phyloP scores from a whole-genome alignment of 805 yeast genomes.

The Wickerhamiella kazuoi region DNA sequence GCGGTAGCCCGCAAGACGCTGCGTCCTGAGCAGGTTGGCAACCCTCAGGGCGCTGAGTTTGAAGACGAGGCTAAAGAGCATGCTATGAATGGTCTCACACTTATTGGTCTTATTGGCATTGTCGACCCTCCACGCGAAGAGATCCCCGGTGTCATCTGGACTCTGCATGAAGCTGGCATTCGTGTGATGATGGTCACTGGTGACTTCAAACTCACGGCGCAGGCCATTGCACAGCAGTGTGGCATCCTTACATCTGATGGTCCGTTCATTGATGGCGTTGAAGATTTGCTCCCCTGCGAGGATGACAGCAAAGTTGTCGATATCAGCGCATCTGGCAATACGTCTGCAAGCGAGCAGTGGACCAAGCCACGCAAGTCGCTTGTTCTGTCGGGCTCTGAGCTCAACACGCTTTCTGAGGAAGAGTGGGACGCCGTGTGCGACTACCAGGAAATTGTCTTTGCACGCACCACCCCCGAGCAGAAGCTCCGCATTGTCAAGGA shows the following conservation, averaged over 20 bases:
- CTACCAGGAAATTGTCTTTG: conserved; percentile 25
- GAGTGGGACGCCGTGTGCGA: conserved; percentile 28
- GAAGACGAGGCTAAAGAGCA: background rate
- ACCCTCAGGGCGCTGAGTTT: background rate
- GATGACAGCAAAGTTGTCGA: background rate
- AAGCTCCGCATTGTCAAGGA: conserved; percentile 30
- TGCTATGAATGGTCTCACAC: conserved; percentile 32
- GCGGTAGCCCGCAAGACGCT: conserved; percentile 1
- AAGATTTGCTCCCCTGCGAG: background rate
- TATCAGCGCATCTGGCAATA: background rate
- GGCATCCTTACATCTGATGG: conserved; percentile 25
- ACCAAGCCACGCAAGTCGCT: background rate
- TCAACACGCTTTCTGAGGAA: conserved; percentile 14
- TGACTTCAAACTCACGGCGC: conserved; percentile 31
- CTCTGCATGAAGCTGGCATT: conserved; percentile 75
- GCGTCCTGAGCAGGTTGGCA: background rate
- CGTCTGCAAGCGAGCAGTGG: background rate
- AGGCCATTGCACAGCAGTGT: conserved; percentile 30
- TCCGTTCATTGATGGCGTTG: background rate
- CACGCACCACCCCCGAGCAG: conserved; percentile 27
- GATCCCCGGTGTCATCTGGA: conserved; percentile 53
- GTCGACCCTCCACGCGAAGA: conserved; percentile 88
- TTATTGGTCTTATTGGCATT: conserved; percentile 81
- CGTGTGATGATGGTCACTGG: conserved; percentile 88
- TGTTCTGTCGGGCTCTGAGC: conserved; percentile 5